Conservation (phyloP, 1,139 yeast genomes). For the Suhomyces atakaporum region DNA sequence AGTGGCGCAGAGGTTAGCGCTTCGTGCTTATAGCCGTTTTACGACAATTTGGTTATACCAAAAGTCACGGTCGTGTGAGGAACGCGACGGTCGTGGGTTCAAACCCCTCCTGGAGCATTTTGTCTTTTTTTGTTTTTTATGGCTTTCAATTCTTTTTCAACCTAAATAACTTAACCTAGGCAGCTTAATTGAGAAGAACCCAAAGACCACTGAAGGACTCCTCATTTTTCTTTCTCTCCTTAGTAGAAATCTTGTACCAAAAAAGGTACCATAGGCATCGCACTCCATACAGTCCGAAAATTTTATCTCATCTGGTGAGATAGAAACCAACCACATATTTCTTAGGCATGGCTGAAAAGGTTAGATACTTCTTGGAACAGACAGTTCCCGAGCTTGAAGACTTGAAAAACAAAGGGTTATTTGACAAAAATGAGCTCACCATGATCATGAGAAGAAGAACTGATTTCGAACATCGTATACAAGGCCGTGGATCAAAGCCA, state of each 20-base stretch:
- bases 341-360: slow-evolving; percentile 64
- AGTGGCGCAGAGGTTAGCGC: slow-evolving; percentile 61
- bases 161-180: neutral
- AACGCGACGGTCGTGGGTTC: slow-evolving; percentile 63
- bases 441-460: slow-evolving; percentile 91
- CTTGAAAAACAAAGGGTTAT: slow-evolving; percentile 75
- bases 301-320: slow-evolving; percentile 9
- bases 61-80: slow-evolving; percentile 59
- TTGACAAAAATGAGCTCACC: slow-evolving; percentile 76
- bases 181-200: too few species aligned
- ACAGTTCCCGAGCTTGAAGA: slow-evolving; percentile 93
- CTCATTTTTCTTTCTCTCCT: too few species aligned
- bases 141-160: neutral
- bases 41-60: slow-evolving; percentile 52
- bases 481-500: slow-evolving; percentile 79
- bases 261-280: neutral
- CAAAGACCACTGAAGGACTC: too few species aligned
- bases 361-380: slow-evolving; percentile 76
- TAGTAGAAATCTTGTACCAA: too few species aligned
- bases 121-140: slow-evolving; percentile 27
- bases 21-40: slow-evolving; percentile 56
- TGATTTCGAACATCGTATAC: slow-evolving; percentile 89
- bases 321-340: neutral
- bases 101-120: slow-evolving; percentile 58
- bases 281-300: slow-evolving; percentile 10